Conservation (phyloP, 106 monocot species). For the Dendrobium catenatum region DNA sequence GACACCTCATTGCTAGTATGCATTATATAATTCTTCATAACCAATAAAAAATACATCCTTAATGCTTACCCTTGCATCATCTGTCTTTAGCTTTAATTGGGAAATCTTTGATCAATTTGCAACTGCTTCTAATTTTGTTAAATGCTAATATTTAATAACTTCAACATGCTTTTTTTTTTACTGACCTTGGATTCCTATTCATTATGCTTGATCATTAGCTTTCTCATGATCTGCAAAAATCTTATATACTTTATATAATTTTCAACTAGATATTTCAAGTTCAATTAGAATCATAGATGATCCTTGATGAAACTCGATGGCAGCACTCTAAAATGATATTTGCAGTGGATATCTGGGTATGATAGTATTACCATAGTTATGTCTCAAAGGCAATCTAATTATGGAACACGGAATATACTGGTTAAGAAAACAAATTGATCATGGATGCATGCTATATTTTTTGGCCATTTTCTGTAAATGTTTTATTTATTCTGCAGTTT, state of each 20-base stretch:
- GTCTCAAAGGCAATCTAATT: not conserved
- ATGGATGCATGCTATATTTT: not conserved
- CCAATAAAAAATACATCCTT: not conserved
- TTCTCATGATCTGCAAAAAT: not conserved
- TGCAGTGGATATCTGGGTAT: not conserved
- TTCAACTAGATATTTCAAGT: not conserved
- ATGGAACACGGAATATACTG: not conserved
- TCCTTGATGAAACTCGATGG: not conserved
- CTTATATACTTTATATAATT: not conserved
- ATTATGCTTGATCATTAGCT: not conserved
- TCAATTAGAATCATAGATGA: not conserved
- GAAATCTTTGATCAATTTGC: not conserved
- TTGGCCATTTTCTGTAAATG: not conserved
- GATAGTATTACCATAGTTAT: not conserved
- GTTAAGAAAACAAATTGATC: not conserved
- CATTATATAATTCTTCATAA: not conserved
- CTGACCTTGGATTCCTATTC: not conserved
- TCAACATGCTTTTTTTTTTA: not conserved
- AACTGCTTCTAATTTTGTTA: not conserved
- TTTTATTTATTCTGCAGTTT: not conserved
- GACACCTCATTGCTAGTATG: not conserved
- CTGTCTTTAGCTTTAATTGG: not conserved
- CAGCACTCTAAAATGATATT: not conserved
- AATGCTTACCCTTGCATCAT: not conserved
- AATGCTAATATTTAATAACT: not conserved